phyloP scores from a whole-genome alignment of 1,139 yeast genomes.

The Kurtzmaniella quercitrusa region DNA sequence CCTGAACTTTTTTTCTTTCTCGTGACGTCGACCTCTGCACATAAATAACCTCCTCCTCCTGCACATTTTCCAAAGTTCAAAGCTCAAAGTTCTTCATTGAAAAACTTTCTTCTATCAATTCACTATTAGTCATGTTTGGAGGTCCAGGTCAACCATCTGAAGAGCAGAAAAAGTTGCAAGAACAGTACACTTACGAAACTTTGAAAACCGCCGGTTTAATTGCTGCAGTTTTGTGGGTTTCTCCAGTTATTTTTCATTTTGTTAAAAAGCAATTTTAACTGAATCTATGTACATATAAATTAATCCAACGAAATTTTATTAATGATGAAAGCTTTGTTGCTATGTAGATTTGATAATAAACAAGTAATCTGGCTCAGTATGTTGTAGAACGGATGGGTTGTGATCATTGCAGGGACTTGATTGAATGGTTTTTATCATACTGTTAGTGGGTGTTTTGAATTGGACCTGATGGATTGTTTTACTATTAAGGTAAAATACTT shows the following conservation, averaged over 20 bases:
- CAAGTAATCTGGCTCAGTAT: too few species aligned
- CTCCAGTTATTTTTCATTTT: slow-evolving; percentile 63
- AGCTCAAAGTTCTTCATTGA: neutral
- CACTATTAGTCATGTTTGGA: slow-evolving; percentile 59
- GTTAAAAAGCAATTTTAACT: slow-evolving; percentile 51
- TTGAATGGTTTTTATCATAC: too few species aligned
- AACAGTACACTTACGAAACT: slow-evolving; percentile 63
- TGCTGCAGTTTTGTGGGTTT: slow-evolving; percentile 76
- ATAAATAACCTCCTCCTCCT: neutral
- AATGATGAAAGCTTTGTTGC: neutral
- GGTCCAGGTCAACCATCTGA: slow-evolving; percentile 70
- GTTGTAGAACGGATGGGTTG: too few species aligned
- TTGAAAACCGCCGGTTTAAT: slow-evolving; percentile 63
- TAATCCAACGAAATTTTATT: neutral
- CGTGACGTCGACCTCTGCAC: neutral
- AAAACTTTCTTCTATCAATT: neutral
- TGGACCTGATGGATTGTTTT: too few species aligned
- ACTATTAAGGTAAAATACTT: too few species aligned
- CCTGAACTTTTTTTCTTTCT: too few species aligned
- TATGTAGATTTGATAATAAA: too few species aligned
- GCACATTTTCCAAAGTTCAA: too few species aligned
- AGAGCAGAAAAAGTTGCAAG: slow-evolving; percentile 74
- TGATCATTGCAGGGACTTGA: too few species aligned
- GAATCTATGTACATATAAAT: neutral
- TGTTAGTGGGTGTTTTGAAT: too few species aligned